These are phyloP conservation scores for Penicillium cinerascens DNA, from an alignment of 495 filamentous ascomycete species.

Conservation along the genomic window DNA sequence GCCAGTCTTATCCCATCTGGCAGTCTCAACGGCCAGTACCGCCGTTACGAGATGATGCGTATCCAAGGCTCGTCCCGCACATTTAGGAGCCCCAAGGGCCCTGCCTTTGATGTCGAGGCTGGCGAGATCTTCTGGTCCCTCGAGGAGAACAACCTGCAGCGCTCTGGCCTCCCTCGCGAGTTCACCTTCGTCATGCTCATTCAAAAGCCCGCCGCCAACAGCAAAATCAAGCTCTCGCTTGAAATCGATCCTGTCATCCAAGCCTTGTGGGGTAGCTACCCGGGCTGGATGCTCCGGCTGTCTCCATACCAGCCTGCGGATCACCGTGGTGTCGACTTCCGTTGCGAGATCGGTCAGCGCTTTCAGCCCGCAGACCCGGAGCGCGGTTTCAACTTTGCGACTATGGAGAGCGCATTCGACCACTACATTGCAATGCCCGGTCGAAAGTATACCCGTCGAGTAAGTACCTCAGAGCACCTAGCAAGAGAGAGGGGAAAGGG, in stretches of 20 bases:
- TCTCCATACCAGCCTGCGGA: conserved; percentile 27
- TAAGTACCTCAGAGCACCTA: conserved; percentile 9
- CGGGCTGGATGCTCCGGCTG: conserved; percentile 27
- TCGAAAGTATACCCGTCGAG: conserved; percentile 28
- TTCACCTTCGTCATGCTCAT: conserved; percentile 54
- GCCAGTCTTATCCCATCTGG: conserved; percentile 43
- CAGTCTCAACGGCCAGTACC: conserved; percentile 37
- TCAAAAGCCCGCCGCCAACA: conserved; percentile 36
- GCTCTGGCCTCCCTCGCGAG: conserved; percentile 51
- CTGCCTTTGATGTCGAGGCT: conserved; percentile 38
- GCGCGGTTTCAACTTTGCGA: conserved; percentile 42
- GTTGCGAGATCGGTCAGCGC: conserved; percentile 34
- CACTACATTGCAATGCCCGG: conserved; percentile 45
- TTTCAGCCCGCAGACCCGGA: conserved; percentile 29
- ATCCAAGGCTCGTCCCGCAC: conserved; percentile 51
- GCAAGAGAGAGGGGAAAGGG: not conserved
- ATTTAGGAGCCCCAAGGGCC: conserved; percentile 30
- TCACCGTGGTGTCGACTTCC: conserved; percentile 32
- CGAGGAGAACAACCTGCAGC: conserved; percentile 49
- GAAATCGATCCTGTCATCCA: conserved; percentile 42
- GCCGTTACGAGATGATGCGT: conserved; percentile 52
- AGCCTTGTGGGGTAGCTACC: conserved; percentile 31
- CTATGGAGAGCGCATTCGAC: conserved; percentile 35
- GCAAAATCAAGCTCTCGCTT: conserved; percentile 25
- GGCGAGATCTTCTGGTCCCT: conserved; percentile 51